Evolutionary conservation across 345 rosid species (phyloP), one percentile per base, ranked within the genome.

Genomic region (Eucalyptus shirleyi): DNA sequence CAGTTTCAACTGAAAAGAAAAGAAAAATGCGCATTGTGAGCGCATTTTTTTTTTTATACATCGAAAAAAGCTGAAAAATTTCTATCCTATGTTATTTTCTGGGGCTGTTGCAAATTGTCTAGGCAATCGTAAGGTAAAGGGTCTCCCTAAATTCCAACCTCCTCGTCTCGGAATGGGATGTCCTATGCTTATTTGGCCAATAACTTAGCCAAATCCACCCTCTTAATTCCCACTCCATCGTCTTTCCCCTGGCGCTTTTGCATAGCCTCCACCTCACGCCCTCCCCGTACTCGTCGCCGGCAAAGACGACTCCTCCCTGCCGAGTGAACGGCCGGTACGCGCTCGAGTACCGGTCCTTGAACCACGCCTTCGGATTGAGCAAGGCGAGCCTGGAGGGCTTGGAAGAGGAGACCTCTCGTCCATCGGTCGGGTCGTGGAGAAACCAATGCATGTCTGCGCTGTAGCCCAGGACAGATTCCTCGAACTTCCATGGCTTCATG

Each of bases 161-260:
- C 92, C 97, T 91, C 53, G 99, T 97, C 88, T 97, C 99, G 85
- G 88, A 94, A 65, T 96, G 94, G 81, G 93, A 94, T 18, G 98
- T 94, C 89, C 92, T 95, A 62, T 95, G 93, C 91, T 94, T 97
- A 53, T 97, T 96, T 67, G 99, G 99, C 99, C 98, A 96, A 92
- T 97, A 97, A 45, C 98, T 97, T 88, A 96, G 83, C 96, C 98
- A 96, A 93, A 97, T 97, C 91, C 97, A 92, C 42, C 99, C 98
- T 90, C 92, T 95, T 23, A 97, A 91, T 56, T 97, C 99, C 94
- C 95, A 96, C 91, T 95, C 98, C 96, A 97, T 94, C 0, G 94
- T 95, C 89, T 88, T 95, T 49, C 99, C 98, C 6, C 91, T 55
- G 7, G 93, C 93, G 51, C 45, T 91, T 89, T 93, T 94, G 62